Percentiles rank a stretch among this genome's conserved stretches.
phyloP scores from a whole-genome alignment of 2,329 filamentous ascomycete genomes.

The Achaetomium macrosporum region DNA sequence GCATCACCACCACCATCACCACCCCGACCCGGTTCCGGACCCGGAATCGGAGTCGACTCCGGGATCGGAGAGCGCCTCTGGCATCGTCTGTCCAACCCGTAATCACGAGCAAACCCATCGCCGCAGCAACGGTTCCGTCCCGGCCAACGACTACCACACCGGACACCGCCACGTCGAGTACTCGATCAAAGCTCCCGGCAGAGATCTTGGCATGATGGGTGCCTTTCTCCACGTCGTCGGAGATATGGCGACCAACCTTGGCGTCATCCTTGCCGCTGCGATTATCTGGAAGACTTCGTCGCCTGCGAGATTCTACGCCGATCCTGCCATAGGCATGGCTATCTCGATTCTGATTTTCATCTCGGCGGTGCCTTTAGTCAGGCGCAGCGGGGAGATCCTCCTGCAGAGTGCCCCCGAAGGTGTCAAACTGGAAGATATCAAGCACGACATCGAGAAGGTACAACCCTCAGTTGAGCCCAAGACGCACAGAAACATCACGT shows the following conservation, averaged over 20 bases:
- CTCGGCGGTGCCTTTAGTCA: conserved; percentile 57
- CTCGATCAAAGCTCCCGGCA: conserved; percentile 33
- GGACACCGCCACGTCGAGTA: conserved; percentile 43
- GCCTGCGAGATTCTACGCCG: conserved; percentile 60
- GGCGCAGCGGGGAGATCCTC: conserved; percentile 57
- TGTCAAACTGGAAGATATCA: conserved; percentile 56
- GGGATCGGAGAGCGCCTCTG: conserved; percentile 14
- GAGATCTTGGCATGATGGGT: conserved; percentile 65
- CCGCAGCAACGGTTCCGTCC: conserved; percentile 2
- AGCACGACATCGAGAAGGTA: conserved; percentile 62
- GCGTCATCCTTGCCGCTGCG: conserved; percentile 63
- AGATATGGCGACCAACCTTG: conserved; percentile 70
- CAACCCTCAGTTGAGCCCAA: background rate
- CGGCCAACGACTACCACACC: conserved; percentile 38
- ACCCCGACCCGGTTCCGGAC: background rate
- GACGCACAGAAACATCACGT: background rate
- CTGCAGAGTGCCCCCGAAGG: conserved; percentile 60
- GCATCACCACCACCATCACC: conserved; percentile 11
- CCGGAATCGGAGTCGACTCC: background rate
- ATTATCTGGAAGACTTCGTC: conserved; percentile 62
- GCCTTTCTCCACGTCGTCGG: conserved; percentile 66
- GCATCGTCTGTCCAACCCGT: conserved; percentile 32
- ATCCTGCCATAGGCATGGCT: conserved; percentile 61
- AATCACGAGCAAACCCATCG: conserved; percentile 21
- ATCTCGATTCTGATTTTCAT: conserved; percentile 69